Evolutionary conservation across 2,329 filamentous ascomycete species (phyloP).

Genomic region (Ceratocystiopsis minuta): DNA sequence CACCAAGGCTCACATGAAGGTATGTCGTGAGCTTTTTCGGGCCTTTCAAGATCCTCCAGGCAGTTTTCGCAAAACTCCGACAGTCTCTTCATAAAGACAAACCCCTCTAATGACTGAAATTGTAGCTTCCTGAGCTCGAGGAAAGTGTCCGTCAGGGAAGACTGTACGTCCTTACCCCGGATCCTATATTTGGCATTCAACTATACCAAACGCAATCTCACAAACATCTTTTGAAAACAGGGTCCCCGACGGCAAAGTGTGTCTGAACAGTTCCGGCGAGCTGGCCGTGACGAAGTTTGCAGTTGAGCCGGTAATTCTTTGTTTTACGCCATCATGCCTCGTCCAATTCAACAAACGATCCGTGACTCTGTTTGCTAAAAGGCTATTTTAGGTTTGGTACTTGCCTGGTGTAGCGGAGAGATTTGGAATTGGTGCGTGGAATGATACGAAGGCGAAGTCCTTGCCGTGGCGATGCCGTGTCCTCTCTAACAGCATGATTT

Average conservation of each 20-base stretch:
- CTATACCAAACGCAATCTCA: no score
- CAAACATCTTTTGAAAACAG: conserved; percentile 18
- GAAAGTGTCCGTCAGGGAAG: conserved; percentile 68
- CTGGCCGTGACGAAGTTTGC: conserved; percentile 91
- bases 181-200: no score
- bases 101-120: not conserved
- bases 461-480: not conserved
- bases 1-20: conserved; percentile 84
- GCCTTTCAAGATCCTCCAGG: no score
- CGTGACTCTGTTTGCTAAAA: not conserved
- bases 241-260: conserved; percentile 69
- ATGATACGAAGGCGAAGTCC: no score
- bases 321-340: not conserved
- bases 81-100: not conserved
- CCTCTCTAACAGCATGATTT: conserved; percentile 12
- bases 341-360: no score
- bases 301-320: conserved; percentile 59
- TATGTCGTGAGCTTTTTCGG: conserved; percentile 8
- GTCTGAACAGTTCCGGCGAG: conserved; percentile 70
- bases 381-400: conserved; percentile 45
- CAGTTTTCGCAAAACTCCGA: no score
- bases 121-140: conserved; percentile 68
- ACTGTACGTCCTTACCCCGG: conserved; percentile 25
- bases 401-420: conserved; percentile 74
- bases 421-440: conserved; percentile 58